These are phyloP conservation scores for Vicia sativa DNA, from an alignment of 306 rosid species.

Conservation along the genomic window DNA sequence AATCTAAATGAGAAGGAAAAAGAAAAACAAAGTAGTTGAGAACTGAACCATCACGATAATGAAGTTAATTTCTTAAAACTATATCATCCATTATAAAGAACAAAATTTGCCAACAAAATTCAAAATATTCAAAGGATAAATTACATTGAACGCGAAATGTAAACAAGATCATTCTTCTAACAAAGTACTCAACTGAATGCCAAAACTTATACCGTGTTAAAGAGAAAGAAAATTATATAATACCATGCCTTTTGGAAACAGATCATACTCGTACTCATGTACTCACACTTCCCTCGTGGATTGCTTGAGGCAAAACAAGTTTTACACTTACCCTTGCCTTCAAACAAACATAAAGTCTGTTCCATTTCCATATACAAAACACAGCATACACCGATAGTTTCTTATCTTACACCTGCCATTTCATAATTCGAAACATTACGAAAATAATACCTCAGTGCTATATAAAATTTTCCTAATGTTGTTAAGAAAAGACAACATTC, in stretches of 20 bases:
- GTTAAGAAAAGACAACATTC: constrained; percentile 35
- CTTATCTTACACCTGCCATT: neutral
- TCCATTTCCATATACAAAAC: constrained; percentile 12
- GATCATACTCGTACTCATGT: neutral
- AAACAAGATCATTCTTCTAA: constrained; percentile 1
- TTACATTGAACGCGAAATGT: neutral
- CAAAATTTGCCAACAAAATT: neutral
- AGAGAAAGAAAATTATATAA: constrained; percentile 20
- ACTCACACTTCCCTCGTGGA: neutral
- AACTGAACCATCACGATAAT: too few relatives aligned
- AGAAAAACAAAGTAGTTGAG: neutral
- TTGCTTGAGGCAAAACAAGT: neutral
- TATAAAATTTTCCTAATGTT: constrained; percentile 36
- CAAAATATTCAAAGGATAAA: neutral
- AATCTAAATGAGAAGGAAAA: constrained; percentile 1
- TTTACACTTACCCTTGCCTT: constrained; percentile 1
- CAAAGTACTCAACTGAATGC: constrained; percentile 21
- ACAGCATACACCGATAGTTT: neutral
- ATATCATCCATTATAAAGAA: neutral
- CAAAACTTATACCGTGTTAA: neutral
- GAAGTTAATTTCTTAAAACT: neutral
- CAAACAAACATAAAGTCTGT: neutral
- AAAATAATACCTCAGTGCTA: constrained; percentile 39
- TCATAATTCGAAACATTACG: constrained; percentile 16
- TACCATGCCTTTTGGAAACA: neutral